phyloP scores from a whole-genome alignment of 2,329 filamentous ascomycete species.

The Hypoxylon sp. region DNA sequence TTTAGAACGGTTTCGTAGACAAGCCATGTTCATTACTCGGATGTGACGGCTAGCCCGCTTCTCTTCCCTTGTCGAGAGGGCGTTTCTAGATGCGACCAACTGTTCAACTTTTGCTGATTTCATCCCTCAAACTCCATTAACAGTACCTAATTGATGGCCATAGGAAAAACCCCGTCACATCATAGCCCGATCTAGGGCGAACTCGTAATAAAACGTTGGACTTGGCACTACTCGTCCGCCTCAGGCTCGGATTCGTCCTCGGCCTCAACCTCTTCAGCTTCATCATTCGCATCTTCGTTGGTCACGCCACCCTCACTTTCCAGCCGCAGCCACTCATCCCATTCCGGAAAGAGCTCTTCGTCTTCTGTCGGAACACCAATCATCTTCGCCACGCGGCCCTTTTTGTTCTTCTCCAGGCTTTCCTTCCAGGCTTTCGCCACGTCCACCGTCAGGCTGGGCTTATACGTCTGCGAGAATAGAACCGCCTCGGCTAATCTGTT shows the following conservation, averaged over 20 bases:
- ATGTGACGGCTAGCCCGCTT: conserved; percentile 3
- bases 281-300: conserved; percentile 50
- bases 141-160: conserved; percentile 22
- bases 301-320: conserved; percentile 76
- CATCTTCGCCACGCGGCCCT: conserved; percentile 84
- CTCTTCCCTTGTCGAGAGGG: conserved; percentile 18
- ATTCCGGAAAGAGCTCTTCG: conserved; percentile 93
- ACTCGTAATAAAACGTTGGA: conserved; percentile 11
- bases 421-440: conserved; percentile 86
- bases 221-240: conserved; percentile 37
- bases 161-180: conserved; percentile 6
- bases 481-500: conserved; percentile 86
- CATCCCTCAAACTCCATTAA: conserved; percentile 27
- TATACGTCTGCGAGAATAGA: conserved; percentile 94
- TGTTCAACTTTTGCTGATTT: conserved; percentile 26
- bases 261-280: conserved; percentile 42
- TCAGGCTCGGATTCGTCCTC: conserved; percentile 42
- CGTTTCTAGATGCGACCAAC: conserved; percentile 24
- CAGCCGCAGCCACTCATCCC: conserved; percentile 88
- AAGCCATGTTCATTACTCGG: conserved; percentile 28
- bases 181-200: conserved; percentile 6
- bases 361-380: conserved; percentile 86
- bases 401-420: conserved; percentile 84
- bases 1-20: background rate
- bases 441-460: conserved; percentile 78